These are phyloP conservation scores for Suhomyces emberorum DNA, from an alignment of 805 yeast genomes.

Conservation along the genomic window DNA sequence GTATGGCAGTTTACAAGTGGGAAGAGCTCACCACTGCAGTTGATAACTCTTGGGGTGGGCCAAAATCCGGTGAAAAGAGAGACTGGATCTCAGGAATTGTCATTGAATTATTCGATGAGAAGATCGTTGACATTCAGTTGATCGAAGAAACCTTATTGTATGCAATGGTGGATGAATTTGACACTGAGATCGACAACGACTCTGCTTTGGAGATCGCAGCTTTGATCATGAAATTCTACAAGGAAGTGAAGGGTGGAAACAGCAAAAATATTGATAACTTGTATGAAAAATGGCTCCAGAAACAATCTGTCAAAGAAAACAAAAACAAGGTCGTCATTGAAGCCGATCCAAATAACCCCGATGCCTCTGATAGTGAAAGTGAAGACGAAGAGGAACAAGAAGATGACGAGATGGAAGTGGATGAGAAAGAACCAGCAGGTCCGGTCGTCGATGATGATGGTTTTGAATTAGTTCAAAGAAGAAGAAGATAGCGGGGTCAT, in stretches of 20 bases:
- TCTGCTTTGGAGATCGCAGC: slow-evolving; percentile 75
- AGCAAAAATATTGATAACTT: slow-evolving; percentile 56
- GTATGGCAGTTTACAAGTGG: slow-evolving; percentile 91
- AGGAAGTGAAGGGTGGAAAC: slow-evolving; percentile 53
- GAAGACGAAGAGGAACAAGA: slow-evolving; percentile 45
- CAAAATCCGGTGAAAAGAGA: slow-evolving; percentile 83
- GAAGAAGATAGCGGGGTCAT: slow-evolving; percentile 46
- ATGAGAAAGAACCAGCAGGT: slow-evolving; percentile 35
- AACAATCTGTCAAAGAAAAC: slow-evolving; percentile 36
- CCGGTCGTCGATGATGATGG: slow-evolving; percentile 94
- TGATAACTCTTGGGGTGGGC: slow-evolving; percentile 93
- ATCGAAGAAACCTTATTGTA: slow-evolving; percentile 82
- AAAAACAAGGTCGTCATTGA: slow-evolving; percentile 42
- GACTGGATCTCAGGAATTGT: slow-evolving; percentile 91
- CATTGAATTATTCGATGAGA: slow-evolving; percentile 69
- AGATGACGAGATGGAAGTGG: slow-evolving; percentile 32
- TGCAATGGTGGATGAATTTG: slow-evolving; percentile 96
- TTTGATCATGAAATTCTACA: slow-evolving; percentile 61
- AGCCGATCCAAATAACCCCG: slow-evolving; percentile 66
- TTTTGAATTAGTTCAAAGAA: slow-evolving; percentile 79
- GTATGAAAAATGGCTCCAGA: slow-evolving; percentile 58
- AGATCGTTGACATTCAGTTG: slow-evolving; percentile 68
- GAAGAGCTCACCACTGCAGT: slow-evolving; percentile 86
- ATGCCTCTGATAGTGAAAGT: slow-evolving; percentile 45
- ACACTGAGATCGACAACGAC: slow-evolving; percentile 82